These are phyloP conservation scores for Polysphondylium violaceum DNA, from an alignment of 78 protist genomes.

Conservation along the genomic window DNA sequence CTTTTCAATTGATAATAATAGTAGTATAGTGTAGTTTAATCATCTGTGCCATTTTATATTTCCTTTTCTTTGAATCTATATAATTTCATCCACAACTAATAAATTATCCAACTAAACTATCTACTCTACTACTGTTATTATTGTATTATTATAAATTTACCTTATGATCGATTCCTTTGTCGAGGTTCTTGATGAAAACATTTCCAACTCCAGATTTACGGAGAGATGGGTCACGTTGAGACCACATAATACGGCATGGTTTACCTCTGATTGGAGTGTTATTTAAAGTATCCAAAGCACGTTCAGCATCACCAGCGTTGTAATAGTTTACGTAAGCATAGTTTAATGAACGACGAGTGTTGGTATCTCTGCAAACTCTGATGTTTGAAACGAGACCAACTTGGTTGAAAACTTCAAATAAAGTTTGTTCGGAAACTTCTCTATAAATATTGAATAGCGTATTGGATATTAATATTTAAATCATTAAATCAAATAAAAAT, in stretches of 20 bases:
- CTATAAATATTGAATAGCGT: background rate
- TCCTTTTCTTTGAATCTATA: too few species aligned
- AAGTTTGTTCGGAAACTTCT: conserved; percentile 93
- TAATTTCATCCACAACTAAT: too few species aligned
- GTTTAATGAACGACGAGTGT: conserved; percentile 95
- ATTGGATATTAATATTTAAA: background rate
- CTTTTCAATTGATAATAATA: too few species aligned
- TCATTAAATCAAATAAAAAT: background rate
- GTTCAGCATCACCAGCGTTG: conserved; percentile 92
- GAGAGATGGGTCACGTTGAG: conserved; percentile 96
- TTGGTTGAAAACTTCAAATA: conserved; percentile 93
- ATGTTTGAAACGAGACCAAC: conserved; percentile 96
- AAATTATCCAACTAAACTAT: too few species aligned
- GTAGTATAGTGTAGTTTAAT: too few species aligned
- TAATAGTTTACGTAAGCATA: conserved; percentile 98
- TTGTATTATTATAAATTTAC: too few species aligned
- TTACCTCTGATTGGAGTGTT: conserved; percentile 90
- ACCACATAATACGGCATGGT: conserved; percentile 99
- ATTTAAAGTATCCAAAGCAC: conserved; percentile 97
- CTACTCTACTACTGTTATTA: too few species aligned
- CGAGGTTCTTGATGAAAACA: conserved; percentile 98
- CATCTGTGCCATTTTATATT: too few species aligned
- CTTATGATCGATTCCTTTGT: conserved; percentile 90
- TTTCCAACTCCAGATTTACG: conserved; percentile 98
- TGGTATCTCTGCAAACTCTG: conserved; percentile 96